Evolutionary conservation across 768 basidiomycete genomes (phyloP), one percentile per base, ranked within the genome.

Genomic region (Peribolospora baueri): DNA sequence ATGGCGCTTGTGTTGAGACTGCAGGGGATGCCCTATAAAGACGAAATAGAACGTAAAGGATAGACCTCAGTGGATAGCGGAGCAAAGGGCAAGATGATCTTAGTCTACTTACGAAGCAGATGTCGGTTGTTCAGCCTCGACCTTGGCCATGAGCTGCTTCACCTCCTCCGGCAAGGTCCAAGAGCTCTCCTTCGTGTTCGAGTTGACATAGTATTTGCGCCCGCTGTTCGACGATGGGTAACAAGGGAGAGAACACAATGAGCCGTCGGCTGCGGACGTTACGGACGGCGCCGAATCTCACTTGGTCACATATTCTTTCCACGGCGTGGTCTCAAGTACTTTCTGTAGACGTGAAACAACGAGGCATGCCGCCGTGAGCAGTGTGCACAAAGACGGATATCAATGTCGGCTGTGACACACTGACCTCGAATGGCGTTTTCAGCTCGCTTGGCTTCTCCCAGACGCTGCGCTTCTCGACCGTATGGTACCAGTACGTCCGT

Each of bases 381-480:
- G 45, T 4, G 48, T 4, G 11, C n/a, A 49, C 56, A 50, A 39
- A 61, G 41, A 51, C 43, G 55, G 57, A 51, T 42, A 50, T 42
- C 40, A 8, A 42, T 42, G 14, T 7, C 14, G 25, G n/a, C 41
- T 47, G 50, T 2, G 13, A 46, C 56, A 41, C 46, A 56, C 72
- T 58, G 62, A 87, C 83, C 74, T 95, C 91, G 60, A 88, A 86
- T 2, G 87, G 82, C 0, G 84, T 80, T 69, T 90, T 93, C 51
- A 97, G 72, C 36, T 84, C 88, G 66, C 90, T 84, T 57, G 93
- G 93, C 66, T 97, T 98, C 69, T 95, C 90, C 91, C 90, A 97
- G 53, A 90, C 86, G 64, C 87, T 91, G 62, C 85, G 83, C 62
- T 81, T 78, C 3, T 82, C 84, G 7, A 72, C 74, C 0, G 84